Evolutionary conservation across 495 filamentous ascomycete genomes (phyloP).

Genomic region (Massariosphaeria phaeospora): DNA sequence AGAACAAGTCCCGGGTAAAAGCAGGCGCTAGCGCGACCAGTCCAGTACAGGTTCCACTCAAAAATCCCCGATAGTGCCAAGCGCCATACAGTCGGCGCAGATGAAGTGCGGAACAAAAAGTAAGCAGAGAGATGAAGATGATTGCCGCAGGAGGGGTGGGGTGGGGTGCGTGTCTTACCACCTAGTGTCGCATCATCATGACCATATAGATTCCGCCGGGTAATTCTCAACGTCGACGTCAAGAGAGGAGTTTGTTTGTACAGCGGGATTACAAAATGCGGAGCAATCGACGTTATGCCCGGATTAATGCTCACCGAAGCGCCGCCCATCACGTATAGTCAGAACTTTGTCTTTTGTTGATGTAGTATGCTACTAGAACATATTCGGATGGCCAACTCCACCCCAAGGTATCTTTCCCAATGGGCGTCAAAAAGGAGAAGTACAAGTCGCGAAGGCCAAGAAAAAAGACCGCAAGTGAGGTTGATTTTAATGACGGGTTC

Average conservation of each 20-base stretch:
- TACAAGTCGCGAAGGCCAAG: neutral
- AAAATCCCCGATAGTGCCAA: neutral
- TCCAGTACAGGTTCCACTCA: neutral
- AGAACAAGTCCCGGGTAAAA: conserved; percentile 16
- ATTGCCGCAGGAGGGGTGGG: neutral
- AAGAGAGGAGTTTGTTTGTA: neutral
- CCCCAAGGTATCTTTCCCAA: conserved; percentile 12
- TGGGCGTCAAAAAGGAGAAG: neutral
- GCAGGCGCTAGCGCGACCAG: neutral
- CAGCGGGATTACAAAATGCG: neutral
- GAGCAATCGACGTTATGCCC: conserved; percentile 9
- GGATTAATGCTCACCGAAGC: neutral
- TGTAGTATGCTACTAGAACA: neutral
- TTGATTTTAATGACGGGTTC: too few species aligned
- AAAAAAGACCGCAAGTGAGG: too few species aligned
- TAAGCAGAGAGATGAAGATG: conserved; percentile 1
- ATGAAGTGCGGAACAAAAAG: neutral
- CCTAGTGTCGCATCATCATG: neutral
- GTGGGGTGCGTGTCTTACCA: conserved; percentile 20
- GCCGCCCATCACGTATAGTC: conserved; percentile 12
- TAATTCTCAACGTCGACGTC: conserved; percentile 14
- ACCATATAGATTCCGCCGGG: too few species aligned
- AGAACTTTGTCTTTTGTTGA: neutral
- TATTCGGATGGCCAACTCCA: neutral
- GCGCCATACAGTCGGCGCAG: neutral